Base-by-base conservation (phyloP, 108 stramenopile genomes). In the Mayamaea pseudoterrestris region DNA sequence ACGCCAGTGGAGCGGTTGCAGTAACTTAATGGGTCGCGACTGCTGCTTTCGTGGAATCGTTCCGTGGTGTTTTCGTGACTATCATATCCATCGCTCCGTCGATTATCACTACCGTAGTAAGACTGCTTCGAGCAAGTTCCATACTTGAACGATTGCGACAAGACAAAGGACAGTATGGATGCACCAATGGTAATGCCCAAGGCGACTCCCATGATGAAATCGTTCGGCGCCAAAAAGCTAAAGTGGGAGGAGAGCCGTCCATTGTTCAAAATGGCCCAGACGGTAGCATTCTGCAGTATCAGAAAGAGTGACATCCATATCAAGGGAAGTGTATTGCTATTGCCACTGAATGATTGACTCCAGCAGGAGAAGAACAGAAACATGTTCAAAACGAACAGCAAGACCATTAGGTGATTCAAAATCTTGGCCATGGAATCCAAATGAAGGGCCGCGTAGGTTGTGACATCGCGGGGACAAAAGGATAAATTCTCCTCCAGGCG, bases 151-250 rank as follows among this genome's bases (percentile, higher is more conserved):
- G 30, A 29, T 31, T 36, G 16, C 31, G 52, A 61, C 0, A 61
- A 6, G 26, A 53, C 51, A 24, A 61, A 46, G 16, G 60, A 43
- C 22, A 61, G 31, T 1, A 61, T 35, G 42, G 60, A 28, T 3
- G 54, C 64, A 3, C 64, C 71, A 25, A 72, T 45, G 16, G 63
- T 31, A 14, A 61, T 53, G 31, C 71, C 71, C 37, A 66, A 29
- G 18, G 54, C 51, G 12, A 66, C 37, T 1, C 71, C 71, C 30
- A 72, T 11, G 35, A 57, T 66, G 28, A 72, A 72, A 23, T 65
- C 64, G 25, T 60, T 57, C 17, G 71, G 71, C 24, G 44, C 17
- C 21, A 72, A 55, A n/a, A 41, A 50, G 40, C 42, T 30, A 23
- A 50, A 57, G 1, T 47, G 16, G 0, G 44, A 30, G 2, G 41